Conservation (phyloP, 73 alveolate genomes). For the Tetrahymena thermophila region DNA sequence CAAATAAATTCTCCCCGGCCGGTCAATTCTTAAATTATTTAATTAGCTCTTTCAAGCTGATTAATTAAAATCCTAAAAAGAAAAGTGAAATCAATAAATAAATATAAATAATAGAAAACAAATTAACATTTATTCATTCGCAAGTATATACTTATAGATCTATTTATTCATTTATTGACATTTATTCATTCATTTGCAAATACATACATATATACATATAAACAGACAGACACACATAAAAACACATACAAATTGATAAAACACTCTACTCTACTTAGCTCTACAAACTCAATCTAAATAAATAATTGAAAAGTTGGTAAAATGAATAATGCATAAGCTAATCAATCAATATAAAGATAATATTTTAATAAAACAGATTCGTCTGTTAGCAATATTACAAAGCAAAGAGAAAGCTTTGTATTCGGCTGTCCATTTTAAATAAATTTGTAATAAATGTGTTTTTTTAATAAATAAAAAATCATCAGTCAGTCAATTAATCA, state of each 20-base stretch:
- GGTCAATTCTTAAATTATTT: neutral
- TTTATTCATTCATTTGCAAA: neutral
- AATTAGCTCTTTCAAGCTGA: no score
- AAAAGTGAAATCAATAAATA: no score
- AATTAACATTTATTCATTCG: no score
- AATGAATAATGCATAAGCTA: neutral
- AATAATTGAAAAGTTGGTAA: neutral
- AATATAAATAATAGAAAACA: neutral
- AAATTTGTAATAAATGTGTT: neutral
- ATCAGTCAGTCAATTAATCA: neutral
- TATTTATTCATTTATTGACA: no score
- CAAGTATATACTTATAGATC: no score
- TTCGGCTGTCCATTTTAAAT: no score
- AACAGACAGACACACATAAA: no score
- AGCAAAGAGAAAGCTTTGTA: neutral
- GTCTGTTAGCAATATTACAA: neutral
- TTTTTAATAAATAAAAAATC: neutral
- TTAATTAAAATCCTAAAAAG: neutral
- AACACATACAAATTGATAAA: neutral
- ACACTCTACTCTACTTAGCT: neutral
- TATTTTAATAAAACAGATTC: no score
- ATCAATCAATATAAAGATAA: neutral
- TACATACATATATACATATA: neutral
- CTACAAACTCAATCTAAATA: neutral
- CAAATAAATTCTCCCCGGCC: neutral